phyloP scores from a whole-genome alignment of 805 yeast species.

The Kregervanrija fluxuum region DNA sequence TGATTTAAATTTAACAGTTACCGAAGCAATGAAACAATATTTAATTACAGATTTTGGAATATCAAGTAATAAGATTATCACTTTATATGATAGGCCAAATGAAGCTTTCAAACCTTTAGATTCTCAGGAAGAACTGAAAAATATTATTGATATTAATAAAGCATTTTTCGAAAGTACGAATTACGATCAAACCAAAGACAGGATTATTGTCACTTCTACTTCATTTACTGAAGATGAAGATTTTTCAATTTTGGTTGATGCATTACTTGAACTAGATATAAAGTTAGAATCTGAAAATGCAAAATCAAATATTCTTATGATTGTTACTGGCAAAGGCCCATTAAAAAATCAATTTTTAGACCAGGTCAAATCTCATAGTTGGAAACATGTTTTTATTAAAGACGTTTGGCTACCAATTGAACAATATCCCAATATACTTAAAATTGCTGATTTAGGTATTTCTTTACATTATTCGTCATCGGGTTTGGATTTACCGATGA shows the following conservation, averaged over 20 bases:
- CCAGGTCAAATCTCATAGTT: constrained; percentile 16
- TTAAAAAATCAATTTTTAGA: constrained; percentile 41
- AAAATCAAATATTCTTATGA: constrained; percentile 47
- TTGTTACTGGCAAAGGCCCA: constrained; percentile 99
- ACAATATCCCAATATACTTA: constrained; percentile 72
- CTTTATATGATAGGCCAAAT: constrained; percentile 85
- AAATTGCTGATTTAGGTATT: constrained; percentile 78
- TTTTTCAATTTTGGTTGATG: constrained; percentile 58
- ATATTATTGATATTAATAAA: constrained; percentile 30
- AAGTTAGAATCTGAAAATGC: constrained; percentile 16
- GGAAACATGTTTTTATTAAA: constrained; percentile 46
- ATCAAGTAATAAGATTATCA: constrained; percentile 39
- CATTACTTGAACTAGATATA: constrained; percentile 54
- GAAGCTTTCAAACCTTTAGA: constrained; percentile 50
- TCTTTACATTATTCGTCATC: constrained; percentile 89
- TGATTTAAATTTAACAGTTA: constrained; percentile 71
- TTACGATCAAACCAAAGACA: constrained; percentile 33
- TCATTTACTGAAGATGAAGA: constrained; percentile 97
- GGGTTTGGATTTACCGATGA: constrained; percentile 96
- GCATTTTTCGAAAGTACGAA: constrained; percentile 23
- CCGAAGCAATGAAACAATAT: constrained; percentile 60
- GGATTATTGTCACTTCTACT: constrained; percentile 77
- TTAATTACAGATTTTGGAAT: constrained; percentile 51
- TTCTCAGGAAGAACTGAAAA: constrained; percentile 18
- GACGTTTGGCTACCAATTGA: constrained; percentile 72